Evolutionary conservation across 2,329 filamentous ascomycete species (phyloP).

Genomic region (Monosporascus sp.): DNA sequence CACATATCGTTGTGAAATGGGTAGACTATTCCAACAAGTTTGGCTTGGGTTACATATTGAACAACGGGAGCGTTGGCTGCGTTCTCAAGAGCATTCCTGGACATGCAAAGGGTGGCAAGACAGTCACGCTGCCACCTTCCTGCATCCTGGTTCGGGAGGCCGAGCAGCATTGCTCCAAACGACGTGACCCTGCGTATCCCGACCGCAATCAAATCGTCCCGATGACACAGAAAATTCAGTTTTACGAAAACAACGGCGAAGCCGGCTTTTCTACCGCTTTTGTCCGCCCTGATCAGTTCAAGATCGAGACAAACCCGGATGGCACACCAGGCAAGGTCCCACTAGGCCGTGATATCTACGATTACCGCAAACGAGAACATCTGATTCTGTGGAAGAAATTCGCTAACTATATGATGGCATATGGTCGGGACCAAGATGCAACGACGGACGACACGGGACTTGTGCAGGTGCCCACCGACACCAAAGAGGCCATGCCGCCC

Average conservation of each 20-base stretch:
- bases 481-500: slow-evolving; percentile 37
- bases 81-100: slow-evolving; percentile 52
- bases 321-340: slow-evolving; percentile 56
- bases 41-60: slow-evolving; percentile 77
- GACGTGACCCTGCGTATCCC: slow-evolving; percentile 48
- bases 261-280: slow-evolving; percentile 58
- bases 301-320: slow-evolving; percentile 49
- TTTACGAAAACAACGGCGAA: slow-evolving; percentile 67
- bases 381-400: slow-evolving; percentile 69
- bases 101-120: slow-evolving; percentile 43
- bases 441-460: slow-evolving; percentile 40
- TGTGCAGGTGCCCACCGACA: slow-evolving; percentile 33
- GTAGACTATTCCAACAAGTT: slow-evolving; percentile 87
- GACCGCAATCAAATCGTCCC: slow-evolving; percentile 60
- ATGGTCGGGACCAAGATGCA: slow-evolving; percentile 64
- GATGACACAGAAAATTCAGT: slow-evolving; percentile 61
- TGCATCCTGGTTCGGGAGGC: slow-evolving; percentile 68
- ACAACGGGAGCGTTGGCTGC: slow-evolving; percentile 75
- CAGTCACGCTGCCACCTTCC: slow-evolving; percentile 58
- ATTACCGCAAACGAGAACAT: slow-evolving; percentile 60
- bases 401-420: slow-evolving; percentile 69
- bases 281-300: slow-evolving; percentile 59
- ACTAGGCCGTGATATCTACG: slow-evolving; percentile 58
- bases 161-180: slow-evolving; percentile 63
- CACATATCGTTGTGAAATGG: slow-evolving; percentile 71